These are phyloP conservation scores for Cryphonectria radicalis DNA, from an alignment of 2,329 filamentous ascomycete genomes.

Conservation along the genomic window DNA sequence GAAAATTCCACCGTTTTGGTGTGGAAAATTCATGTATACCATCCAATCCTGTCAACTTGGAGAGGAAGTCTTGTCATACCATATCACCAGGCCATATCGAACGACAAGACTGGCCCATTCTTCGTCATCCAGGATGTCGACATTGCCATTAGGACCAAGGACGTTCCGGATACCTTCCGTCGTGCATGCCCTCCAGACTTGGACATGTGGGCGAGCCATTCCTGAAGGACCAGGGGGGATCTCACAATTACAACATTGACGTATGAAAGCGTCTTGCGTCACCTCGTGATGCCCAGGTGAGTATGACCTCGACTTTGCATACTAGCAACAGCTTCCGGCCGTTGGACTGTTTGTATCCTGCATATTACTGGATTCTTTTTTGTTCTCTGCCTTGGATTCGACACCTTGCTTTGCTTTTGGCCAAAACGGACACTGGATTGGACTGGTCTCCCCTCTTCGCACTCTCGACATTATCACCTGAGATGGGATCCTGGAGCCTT, in stretches of 20 bases:
- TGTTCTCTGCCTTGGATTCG: background rate
- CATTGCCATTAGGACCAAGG: background rate
- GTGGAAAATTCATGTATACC: slow-evolving; percentile 30
- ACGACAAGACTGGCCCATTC: background rate
- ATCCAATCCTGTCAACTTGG: slow-evolving; percentile 32
- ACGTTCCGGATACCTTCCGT: background rate
- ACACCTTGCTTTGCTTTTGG: background rate
- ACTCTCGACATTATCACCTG: background rate
- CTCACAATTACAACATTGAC: background rate
- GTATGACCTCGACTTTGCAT: slow-evolving; percentile 18
- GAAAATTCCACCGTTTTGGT: background rate
- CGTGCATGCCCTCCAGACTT: background rate
- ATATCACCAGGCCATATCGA: background rate
- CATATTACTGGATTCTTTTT: background rate
- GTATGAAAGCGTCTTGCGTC: background rate
- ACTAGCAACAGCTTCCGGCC: slow-evolving; percentile 23
- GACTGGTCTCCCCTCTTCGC: background rate
- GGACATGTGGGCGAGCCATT: slow-evolving; percentile 12
- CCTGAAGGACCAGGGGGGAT: background rate
- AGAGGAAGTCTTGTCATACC: slow-evolving; percentile 23
- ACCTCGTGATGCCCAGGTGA: slow-evolving; percentile 15
- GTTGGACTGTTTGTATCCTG: background rate
- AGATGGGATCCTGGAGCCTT: background rate
- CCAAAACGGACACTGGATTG: background rate
- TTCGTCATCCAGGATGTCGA: background rate